Evolutionary conservation across 208 protist species (phyloP).

Genomic region (Wallacemonas rigidus): DNA sequence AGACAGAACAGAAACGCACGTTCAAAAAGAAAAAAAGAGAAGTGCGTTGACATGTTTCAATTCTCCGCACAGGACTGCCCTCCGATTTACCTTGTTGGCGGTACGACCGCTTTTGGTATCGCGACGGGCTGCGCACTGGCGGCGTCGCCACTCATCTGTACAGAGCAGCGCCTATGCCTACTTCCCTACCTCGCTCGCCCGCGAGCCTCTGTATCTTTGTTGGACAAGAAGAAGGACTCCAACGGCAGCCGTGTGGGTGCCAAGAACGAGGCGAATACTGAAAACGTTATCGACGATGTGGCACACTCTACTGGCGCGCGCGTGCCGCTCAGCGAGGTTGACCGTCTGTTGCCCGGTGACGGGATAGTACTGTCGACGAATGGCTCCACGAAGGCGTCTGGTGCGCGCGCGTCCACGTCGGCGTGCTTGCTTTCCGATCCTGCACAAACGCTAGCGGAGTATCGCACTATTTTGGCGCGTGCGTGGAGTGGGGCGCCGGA

Average conservation of each 20-base stretch:
- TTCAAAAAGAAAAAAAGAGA: conserved; percentile 11
- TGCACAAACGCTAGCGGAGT: background rate
- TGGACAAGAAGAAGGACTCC: background rate
- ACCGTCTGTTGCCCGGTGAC: conserved; percentile 5
- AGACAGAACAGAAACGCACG: background rate
- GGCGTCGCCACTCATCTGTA: background rate
- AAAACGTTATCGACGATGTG: no score
- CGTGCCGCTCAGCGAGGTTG: background rate
- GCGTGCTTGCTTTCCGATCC: no score
- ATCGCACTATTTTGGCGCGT: background rate
- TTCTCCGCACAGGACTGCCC: conserved; percentile 13
- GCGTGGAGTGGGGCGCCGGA: conserved; percentile 12
- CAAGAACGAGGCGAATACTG: no score
- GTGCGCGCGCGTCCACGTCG: no score
- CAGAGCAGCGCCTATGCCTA: conserved; percentile 6
- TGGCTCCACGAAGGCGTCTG: background rate
- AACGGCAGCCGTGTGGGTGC: no score
- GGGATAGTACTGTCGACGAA: background rate
- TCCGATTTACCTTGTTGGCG: conserved; percentile 9
- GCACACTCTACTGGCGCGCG: background rate
- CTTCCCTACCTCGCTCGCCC: conserved; percentile 10
- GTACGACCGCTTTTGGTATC: conserved; percentile 11
- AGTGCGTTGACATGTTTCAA: background rate
- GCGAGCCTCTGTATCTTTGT: background rate
- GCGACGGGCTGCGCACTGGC: conserved; percentile 7